Base-by-base conservation (phyloP, 139 green algal species). In the Micractinium sp. region DNA sequence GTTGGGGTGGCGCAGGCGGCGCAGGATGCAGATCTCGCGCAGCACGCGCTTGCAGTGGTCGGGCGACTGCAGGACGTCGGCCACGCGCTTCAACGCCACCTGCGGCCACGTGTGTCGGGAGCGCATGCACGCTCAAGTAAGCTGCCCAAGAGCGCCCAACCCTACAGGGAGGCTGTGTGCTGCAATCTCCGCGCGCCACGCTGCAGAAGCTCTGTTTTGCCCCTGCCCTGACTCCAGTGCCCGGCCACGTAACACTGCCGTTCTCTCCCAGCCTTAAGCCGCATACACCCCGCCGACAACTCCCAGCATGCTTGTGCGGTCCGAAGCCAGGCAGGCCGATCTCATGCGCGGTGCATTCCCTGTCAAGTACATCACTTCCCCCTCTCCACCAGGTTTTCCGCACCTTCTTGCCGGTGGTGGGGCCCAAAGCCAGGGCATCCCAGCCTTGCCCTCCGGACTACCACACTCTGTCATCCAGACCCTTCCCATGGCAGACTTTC, bases 1-100 rank as follows among this genome's bases (percentile, higher is more conserved):
- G 93, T 97, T 96, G 36, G 96, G 95, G 89, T 99, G 97, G 33
- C 47, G 61, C 87, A 98, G 90, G 12, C 97, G 91, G 2, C 97
- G 91, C 91, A 99, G 93, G 90, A 99, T 99, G 94, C 94, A 97
- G 22, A 98, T 92, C 92, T 99, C 97, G 14, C 97, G 91, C 88
- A 99, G 90, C 85, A 98, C 96, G 0, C 94, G 91, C 91, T 96
- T 97, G 23, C 94, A 95, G 80, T 98, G 95, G 47, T 98, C 95
- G 0, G 90, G 90, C n/a, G 91, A 95, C 61, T 91, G 88, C 71
- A 98, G 93, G 74, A 98, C 95, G 69, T 98, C 94, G 25, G 92
- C 92, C 60, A 98, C 96, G 12, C 94, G 90, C 86, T 98, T 98
- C 3, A 98, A 38, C 0, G 96, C 96, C 31, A 98, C 96, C 91